Evolutionary conservation across 116 monocot species (phyloP), one percentile per base, ranked within the genome.

Genomic region (Iris pallida): DNA sequence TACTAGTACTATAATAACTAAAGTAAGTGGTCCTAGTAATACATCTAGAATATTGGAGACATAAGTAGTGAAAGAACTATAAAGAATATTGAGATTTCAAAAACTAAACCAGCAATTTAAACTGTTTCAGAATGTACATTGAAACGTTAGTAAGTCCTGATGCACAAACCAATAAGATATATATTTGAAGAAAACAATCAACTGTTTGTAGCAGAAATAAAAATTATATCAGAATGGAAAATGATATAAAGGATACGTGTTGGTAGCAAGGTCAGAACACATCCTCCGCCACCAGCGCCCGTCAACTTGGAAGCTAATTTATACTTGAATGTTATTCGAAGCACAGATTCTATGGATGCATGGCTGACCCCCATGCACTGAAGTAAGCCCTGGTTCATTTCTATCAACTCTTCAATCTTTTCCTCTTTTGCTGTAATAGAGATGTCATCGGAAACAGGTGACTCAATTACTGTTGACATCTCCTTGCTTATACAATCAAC

Each of bases 241-340:
- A 8, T 59, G 18, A n/a, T 5, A 42, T 59, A 65, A 79, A 88
- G 86, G 86, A 95, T 92, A 96, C 96, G 42, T 48, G 79, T 83
- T 41, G 92, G 97, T 12, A 97, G 69, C 47, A 92, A 77, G 57
- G 92, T 97, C 83, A 92, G 75, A 61, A 97, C 92, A 74, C 97
- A 97, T 10, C 97, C 97, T 57, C 97, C 97, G 59, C 92, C 97
- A 70, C 97, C 97, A 73, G 97, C 97, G 9, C 92, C 97, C 16
- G 97, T 97, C 53, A 97, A 75, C 71, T 97, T 97, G 7, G 92
- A 92, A 72, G 78, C 66, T 70, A 97, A 67, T 57, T 92, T 92
- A 61, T 81, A 85, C 67, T 84, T 92, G 68, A 84, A 56, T 11
- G 97, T 97, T 42, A 73, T 79, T 48, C 64, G 75, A 74, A 95